phyloP scores from a whole-genome alignment of 2,329 filamentous ascomycete species.

The Aspergillus japonicus region DNA sequence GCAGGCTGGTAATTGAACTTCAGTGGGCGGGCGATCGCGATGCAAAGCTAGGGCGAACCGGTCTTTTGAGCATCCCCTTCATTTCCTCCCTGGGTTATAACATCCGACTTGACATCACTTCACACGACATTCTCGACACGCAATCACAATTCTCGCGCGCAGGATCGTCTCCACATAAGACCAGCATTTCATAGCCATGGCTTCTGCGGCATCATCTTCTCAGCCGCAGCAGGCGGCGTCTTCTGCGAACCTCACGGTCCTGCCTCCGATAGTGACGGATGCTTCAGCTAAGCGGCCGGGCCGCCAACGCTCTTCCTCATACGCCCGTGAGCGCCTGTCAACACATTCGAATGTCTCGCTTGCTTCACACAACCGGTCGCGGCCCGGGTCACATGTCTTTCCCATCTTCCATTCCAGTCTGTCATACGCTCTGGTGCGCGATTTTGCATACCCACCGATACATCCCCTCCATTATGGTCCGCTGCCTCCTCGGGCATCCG shows the following conservation, averaged over 20 bases:
- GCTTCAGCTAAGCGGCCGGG: constrained; percentile 58
- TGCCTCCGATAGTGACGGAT: constrained; percentile 53
- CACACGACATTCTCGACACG: constrained; percentile 13
- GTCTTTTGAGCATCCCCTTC: constrained; percentile 25
- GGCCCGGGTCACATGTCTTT: constrained; percentile 77
- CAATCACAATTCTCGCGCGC: constrained; percentile 15
- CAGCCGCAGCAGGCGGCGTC: constrained; percentile 29
- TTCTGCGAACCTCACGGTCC: constrained; percentile 28
- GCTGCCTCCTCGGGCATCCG: constrained; percentile 69
- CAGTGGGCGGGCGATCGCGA: constrained; percentile 32
- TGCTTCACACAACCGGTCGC: constrained; percentile 60
- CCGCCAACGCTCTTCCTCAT: constrained; percentile 69
- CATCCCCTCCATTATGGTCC: constrained; percentile 94
- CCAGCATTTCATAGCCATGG: constrained; percentile 36
- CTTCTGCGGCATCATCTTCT: constrained; percentile 36
- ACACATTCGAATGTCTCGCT: constrained; percentile 74
- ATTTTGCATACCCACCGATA: constrained; percentile 83
- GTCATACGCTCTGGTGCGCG: constrained; percentile 83
- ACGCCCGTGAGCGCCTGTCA: constrained; percentile 76
- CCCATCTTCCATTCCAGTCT: constrained; percentile 82
- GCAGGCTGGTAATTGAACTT: constrained; percentile 7
- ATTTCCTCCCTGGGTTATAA: constrained; percentile 16
- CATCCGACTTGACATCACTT: constrained; percentile 21
- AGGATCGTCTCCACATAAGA: constrained; percentile 9
- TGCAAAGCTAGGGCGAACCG: constrained; percentile 34